phyloP scores from a whole-genome alignment of 2,329 filamentous ascomycete genomes.

The Botrytis hyacinthi region DNA sequence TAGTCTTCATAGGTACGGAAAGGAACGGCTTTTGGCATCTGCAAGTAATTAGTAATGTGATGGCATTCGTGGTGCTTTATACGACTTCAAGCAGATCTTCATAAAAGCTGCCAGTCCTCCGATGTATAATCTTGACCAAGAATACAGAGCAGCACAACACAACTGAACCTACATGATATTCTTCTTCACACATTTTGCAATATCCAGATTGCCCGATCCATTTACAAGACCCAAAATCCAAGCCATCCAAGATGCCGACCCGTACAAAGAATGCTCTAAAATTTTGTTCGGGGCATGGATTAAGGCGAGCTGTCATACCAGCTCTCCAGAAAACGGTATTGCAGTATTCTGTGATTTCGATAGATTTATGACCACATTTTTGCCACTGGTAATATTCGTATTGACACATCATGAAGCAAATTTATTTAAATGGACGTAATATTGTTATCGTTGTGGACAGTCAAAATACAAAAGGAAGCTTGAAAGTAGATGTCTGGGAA shows the following conservation, averaged over 20 bases:
- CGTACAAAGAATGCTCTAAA: conserved; percentile 10
- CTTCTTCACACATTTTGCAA: conserved; percentile 20
- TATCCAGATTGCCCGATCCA: conserved; percentile 21
- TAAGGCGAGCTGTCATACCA: conserved; percentile 16
- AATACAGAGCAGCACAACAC: neutral
- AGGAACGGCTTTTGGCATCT: conserved; percentile 17
- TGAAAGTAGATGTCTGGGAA: neutral
- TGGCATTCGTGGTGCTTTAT: neutral
- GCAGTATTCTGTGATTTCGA: conserved; percentile 24
- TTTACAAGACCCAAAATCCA: conserved; percentile 1
- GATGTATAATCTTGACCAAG: neutral
- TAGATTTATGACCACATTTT: conserved; percentile 21
- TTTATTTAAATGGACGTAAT: neutral
- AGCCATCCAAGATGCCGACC: neutral
- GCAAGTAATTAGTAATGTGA: neutral
- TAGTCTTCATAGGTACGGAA: conserved; percentile 15
- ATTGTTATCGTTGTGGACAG: neutral
- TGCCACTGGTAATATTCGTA: conserved; percentile 20
- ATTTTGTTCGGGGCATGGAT: conserved; percentile 14
- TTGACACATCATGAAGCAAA: conserved; percentile 21
- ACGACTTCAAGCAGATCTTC: neutral
- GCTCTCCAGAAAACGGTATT: conserved; percentile 18
- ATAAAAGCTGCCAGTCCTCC: neutral
- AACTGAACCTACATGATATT: conserved; percentile 9
- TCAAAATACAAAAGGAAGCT: neutral